Base-by-base conservation (phyloP, 441 rosid species). In the Erodium moschatum region DNA sequence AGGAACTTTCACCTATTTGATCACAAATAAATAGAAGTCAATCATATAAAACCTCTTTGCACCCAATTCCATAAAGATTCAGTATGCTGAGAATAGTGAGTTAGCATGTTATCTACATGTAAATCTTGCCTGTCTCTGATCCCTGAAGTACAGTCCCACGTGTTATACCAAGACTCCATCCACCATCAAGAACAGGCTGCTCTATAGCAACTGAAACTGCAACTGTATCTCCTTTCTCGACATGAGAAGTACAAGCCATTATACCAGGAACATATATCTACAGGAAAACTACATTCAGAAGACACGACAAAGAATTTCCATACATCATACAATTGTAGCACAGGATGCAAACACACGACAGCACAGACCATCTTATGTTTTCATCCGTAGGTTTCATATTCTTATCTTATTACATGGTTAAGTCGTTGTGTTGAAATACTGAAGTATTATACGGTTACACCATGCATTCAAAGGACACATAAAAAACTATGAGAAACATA, bases 241-340 rank as follows among this genome's bases (percentile, higher is more conserved):
- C 98, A 85, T 85, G 94, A 52, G 97, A 87, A 76, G 96, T 91
- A 78, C 98, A 91, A 69, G 97, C 98, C 89, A 89, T 70, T 54
- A 87, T 90, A 80, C 98, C 98, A 66, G 98, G 98, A 66, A 94
- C 97, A 80, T 79, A 93, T 19, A 89, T 89, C 98, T 93, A 82
- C 72, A 81, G 72, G 64, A 70, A 64, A 72, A 78, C 46, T 63
- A 78, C 72, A 67, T 73, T 33, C 67, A 77, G 70, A 67, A 74
- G 74, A 15, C 62, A 54, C 38, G 58, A 35, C 65, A 35, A 35
- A 35, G 40, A 35, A 35, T 11, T 46, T 21, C 8, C 52, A 33
- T 24, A 24, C 33, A 72, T 77, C 0, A 50, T 61, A 61, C n/a
- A 12, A 21, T 5, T 6, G 3, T 24, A 61, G 15, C 16, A 12